Conservation (phyloP, 2,329 filamentous ascomycete species). For the Aspergillus proliferans region DNA sequence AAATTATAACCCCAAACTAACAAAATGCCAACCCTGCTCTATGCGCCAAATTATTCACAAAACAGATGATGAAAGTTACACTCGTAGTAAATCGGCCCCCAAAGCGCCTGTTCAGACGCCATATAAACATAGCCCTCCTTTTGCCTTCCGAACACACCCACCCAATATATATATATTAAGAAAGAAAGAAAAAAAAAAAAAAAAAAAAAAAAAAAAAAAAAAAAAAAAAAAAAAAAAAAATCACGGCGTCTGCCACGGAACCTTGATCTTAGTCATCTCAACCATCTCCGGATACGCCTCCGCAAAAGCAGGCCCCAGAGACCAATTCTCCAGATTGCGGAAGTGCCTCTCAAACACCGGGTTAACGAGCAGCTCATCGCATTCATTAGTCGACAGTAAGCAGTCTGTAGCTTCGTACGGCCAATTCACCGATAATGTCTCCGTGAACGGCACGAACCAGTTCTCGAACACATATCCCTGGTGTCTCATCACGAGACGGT, state of each 20-base stretch:
- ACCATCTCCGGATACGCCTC: constrained; percentile 56
- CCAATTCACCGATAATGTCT: constrained; percentile 74
- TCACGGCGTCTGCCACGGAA: not conserved
- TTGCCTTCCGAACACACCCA: no score
- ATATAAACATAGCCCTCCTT: no score
- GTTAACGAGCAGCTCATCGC: constrained; percentile 69
- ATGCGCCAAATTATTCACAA: no score
- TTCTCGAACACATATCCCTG: constrained; percentile 63
- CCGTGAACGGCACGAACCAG: constrained; percentile 78
- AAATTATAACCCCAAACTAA: no score
- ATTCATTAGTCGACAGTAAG: constrained; percentile 49
- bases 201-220: not conserved
- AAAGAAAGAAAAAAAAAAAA: not conserved
- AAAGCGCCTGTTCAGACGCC: no score
- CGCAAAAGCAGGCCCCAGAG: constrained; percentile 63
- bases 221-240: not conserved
- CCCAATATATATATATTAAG: not conserved
- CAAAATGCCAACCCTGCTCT: no score
- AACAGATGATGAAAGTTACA: no score
- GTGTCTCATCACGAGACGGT: constrained; percentile 53
- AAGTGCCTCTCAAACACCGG: constrained; percentile 81
- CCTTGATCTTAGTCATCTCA: constrained; percentile 34
- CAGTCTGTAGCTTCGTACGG: constrained; percentile 69
- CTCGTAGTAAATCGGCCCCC: no score
- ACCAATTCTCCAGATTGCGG: constrained; percentile 72